Percentiles rank a stretch among this genome's conserved stretches.
These are phyloP conservation scores for Yamadazyma taylorii DNA, from an alignment of 1,139 yeast species.

Conservation along the genomic window DNA sequence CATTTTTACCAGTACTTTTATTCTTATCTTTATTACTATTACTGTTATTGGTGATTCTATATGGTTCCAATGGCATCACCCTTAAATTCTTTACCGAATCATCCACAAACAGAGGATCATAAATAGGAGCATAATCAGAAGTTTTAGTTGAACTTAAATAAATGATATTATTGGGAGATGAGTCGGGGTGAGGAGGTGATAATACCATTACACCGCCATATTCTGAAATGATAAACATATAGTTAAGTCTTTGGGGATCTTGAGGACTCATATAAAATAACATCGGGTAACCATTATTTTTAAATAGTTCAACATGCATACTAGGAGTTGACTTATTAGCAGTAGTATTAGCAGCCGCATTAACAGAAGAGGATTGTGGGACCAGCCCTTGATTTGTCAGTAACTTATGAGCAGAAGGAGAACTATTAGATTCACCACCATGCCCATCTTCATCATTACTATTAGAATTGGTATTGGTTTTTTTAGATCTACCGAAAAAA, in stretches of 20 bases:
- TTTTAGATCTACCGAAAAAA: not conserved
- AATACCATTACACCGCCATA: conserved; percentile 36
- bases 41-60: conserved; percentile 7
- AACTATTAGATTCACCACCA: too few species aligned
- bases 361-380: not conserved
- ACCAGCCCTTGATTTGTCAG: not conserved
- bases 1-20: not conserved
- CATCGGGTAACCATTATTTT: conserved; percentile 8
- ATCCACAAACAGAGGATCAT: conserved; percentile 21
- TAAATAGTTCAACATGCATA: conserved; percentile 1
- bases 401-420: too few species aligned
- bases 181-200: conserved; percentile 16
- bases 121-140: conserved; percentile 10
- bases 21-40: conserved; percentile 4
- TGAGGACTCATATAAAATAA: conserved; percentile 10
- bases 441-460: too few species aligned
- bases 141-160: conserved; percentile 12
- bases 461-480: not conserved
- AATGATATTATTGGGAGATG: conserved; percentile 12
- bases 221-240: conserved; percentile 19
- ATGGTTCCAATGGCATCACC: conserved; percentile 7
- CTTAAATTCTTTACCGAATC: conserved; percentile 19
- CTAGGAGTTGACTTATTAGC: not conserved
- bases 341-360: not conserved
- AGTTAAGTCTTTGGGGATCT: conserved; percentile 9